Conservation (phyloP, 805 yeast genomes). For the Starmerella scarabaei region DNA sequence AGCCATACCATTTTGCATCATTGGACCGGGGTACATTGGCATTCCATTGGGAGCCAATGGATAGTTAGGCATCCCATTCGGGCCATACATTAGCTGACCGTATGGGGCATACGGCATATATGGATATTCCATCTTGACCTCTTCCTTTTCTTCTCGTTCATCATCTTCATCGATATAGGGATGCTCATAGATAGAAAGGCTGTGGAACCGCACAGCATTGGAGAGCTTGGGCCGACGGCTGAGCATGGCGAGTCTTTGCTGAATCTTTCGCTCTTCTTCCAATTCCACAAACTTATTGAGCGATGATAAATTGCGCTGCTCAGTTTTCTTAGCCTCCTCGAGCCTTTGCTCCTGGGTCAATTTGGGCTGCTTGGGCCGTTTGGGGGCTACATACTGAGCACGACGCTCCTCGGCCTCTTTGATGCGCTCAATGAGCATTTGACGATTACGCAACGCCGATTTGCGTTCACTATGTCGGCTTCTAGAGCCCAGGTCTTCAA, state of each 20-base stretch:
- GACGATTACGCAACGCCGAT: conserved; percentile 63
- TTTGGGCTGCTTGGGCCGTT: conserved; percentile 20
- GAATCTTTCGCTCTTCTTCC: conserved; percentile 66
- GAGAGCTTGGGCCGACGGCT: conserved; percentile 50
- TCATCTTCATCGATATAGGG: conserved; percentile 8
- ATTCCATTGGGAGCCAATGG: too few species aligned
- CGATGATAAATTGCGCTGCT: conserved; percentile 58
- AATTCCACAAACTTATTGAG: conserved; percentile 69
- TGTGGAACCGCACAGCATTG: conserved; percentile 39
- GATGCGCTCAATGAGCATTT: conserved; percentile 61
- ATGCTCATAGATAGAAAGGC: conserved; percentile 5
- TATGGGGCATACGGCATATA: too few species aligned
- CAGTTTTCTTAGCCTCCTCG: conserved; percentile 81
- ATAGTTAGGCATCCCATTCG: too few species aligned
- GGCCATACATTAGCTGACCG: too few species aligned
- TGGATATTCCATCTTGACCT: too few species aligned
- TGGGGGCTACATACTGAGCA: conserved; percentile 29
- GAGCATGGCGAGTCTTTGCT: conserved; percentile 57
- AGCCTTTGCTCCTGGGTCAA: conserved; percentile 60
- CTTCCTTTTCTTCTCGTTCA: conserved; percentile 1
- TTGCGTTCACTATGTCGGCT: conserved; percentile 58
- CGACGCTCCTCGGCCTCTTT: conserved; percentile 53
- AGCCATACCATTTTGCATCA: too few species aligned
- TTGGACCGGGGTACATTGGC: too few species aligned
- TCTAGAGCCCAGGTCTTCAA: conserved; percentile 36